A percentile compares a stretch with the other conserved stretches of the same genome.
These are phyloP conservation scores for Massospora cicadina DNA, from an alignment of 371 early-diverging fungal genomes.

Conservation along the genomic window DNA sequence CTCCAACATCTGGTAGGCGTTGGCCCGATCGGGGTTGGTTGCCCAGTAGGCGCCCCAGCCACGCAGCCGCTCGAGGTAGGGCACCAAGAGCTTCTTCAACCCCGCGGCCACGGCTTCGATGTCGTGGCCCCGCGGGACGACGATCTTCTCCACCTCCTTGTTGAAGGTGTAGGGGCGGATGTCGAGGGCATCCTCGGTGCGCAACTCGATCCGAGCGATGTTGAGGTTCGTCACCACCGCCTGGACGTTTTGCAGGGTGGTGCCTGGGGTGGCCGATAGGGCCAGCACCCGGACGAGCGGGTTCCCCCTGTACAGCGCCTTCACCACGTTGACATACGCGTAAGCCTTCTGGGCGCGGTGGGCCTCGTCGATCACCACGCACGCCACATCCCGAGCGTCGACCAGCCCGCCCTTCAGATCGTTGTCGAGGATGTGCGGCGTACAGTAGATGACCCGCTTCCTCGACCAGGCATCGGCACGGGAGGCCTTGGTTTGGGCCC, in stretches of 20 bases:
- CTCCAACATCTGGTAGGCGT: constrained; percentile 24
- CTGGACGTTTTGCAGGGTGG: constrained; percentile 54
- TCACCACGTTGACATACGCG: constrained; percentile 58
- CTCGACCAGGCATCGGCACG: constrained; percentile 30
- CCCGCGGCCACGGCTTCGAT: constrained; percentile 26
- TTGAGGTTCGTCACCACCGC: constrained; percentile 51
- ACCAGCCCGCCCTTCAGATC: constrained; percentile 44
- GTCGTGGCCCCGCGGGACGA: constrained; percentile 39
- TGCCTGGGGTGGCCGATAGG: constrained; percentile 81
- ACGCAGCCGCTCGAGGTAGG: constrained; percentile 24
- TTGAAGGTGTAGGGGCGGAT: constrained; percentile 52
- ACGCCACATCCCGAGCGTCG: constrained; percentile 30
- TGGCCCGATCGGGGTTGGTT: constrained; percentile 21
- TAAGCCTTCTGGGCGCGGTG: constrained; percentile 75
- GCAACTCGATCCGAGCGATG: constrained; percentile 58
- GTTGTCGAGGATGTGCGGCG: constrained; percentile 79
- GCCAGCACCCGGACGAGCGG: constrained; percentile 61
- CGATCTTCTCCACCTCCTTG: constrained; percentile 36
- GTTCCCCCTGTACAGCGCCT: constrained; percentile 27
- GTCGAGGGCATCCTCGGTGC: constrained; percentile 82
- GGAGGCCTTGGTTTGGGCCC: constrained; percentile 30
- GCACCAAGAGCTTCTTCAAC: constrained; percentile 20
- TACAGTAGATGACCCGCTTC: constrained; percentile 66
- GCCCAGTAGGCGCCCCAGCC: constrained; percentile 23
- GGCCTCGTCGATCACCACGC: constrained; percentile 85